Percentiles rank a stretch among this genome's conserved stretches.
Evolutionary conservation across 148 eudicot species (phyloP).

Genomic region (Chenopodium formosanum): DNA sequence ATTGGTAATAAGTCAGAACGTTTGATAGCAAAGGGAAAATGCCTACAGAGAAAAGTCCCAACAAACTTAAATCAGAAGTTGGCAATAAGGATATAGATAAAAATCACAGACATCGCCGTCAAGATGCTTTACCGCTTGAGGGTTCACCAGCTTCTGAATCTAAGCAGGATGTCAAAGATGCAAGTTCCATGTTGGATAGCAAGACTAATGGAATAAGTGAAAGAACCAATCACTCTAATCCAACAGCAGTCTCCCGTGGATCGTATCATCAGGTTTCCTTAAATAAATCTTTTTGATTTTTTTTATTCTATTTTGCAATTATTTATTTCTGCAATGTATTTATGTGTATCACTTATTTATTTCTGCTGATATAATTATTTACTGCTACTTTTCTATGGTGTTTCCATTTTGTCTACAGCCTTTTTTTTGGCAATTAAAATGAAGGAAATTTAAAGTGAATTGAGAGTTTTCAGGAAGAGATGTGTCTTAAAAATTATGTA

Average conservation of each 20-base stretch:
- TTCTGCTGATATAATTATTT: not conserved
- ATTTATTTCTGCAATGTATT: not conserved
- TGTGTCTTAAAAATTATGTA: not conserved
- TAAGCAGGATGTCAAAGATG: constrained; percentile 37
- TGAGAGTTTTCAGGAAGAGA: too few species aligned
- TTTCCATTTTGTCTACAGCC: not conserved
- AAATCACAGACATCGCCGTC: constrained; percentile 49
- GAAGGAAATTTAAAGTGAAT: too few species aligned
- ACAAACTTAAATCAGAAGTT: constrained; percentile 34
- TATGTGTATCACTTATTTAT: not conserved
- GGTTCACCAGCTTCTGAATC: constrained; percentile 29
- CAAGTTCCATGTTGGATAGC: constrained; percentile 37
- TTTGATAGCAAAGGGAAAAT: constrained; percentile 50
- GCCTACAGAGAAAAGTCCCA: constrained; percentile 53
- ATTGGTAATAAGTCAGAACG: constrained; percentile 44
- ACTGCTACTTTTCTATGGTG: not conserved
- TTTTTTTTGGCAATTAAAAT: not conserved
- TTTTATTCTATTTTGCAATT: not conserved
- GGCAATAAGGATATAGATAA: constrained; percentile 48
- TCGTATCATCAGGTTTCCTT: constrained; percentile 51
- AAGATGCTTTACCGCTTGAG: constrained; percentile 66
- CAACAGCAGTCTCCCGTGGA: constrained; percentile 32
- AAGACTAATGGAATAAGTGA: constrained; percentile 34
- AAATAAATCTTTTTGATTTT: not conserved
- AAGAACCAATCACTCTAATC: constrained; percentile 30